Percentiles rank a stretch among this genome's conserved stretches.
Conservation (phyloP, 164 flowering plant species). For the Amborella trichopoda region DNA sequence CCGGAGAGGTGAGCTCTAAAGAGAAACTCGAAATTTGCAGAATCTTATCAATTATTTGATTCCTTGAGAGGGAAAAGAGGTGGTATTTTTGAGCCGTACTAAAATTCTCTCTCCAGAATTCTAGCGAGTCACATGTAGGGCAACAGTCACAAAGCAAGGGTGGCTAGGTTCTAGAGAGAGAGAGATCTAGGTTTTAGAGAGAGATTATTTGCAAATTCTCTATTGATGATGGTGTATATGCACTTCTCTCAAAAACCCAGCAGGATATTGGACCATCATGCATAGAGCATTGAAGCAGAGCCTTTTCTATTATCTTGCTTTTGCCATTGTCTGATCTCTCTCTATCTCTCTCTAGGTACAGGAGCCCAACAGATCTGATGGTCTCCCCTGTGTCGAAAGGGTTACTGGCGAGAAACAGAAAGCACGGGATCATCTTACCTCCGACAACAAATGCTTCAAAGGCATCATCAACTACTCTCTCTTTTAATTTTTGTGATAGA, state of each 20-base stretch:
- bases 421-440: constrained; percentile 22
- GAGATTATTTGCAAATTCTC: not conserved
- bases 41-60: not conserved
- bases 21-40: too few species aligned
- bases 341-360: constrained; percentile 27
- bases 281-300: not conserved
- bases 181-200: not conserved
- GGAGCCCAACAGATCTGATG: constrained; percentile 72
- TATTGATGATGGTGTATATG: not conserved
- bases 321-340: not conserved
- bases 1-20: constrained; percentile 38
- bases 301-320: not conserved
- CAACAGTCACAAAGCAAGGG: too few species aligned
- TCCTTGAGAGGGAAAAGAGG: not conserved
- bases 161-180: not conserved
- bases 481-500: not conserved
- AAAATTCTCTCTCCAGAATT: too few species aligned
- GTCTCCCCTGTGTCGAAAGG: constrained; percentile 69
- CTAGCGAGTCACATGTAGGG: too few species aligned
- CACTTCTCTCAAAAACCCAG: not conserved
- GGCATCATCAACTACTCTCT: too few species aligned
- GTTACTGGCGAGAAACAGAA: constrained; percentile 50
- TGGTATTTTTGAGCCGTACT: too few species aligned
- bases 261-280: not conserved
- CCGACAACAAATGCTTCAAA: constrained; percentile 28